Evolutionary conservation across 345 rosid genomes (phyloP), one percentile per base, ranked within the genome.

Genomic region (Pistacia integerrima): DNA sequence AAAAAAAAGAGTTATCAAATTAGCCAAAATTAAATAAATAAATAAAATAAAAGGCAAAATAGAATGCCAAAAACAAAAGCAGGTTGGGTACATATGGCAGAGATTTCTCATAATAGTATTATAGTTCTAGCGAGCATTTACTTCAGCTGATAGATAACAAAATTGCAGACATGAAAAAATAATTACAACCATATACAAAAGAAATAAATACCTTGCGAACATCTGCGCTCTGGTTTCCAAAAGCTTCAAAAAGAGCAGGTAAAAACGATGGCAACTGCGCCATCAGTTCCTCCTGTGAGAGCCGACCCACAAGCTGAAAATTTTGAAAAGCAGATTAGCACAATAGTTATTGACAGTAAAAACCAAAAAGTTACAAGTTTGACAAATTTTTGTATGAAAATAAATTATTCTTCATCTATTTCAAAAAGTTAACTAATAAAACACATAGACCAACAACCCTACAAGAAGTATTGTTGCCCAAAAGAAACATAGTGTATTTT

Each of bases 191-290:
- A 9, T n/a, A 63, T 20, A 52, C 14, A 12, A 54, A 7, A 14
- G 36, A 52, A 61, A 7, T 44, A 13, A 72, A 74, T 89, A 93
- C 99, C 99, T 96, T 96, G 54, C 99, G 97, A 64, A 96, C 95
- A 73, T 96, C 99, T 65, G 98, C 97, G 84, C 99, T 96, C 85
- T 85, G 98, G 87, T 84, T 96, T 63, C 97, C 97, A 77, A 96
- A 96, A 72, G 99, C 99, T 88, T 96, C 99, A 73, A 96, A 96
- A 65, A 93, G 89, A 57, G 97, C 94, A 58, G 98, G 99, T 76
- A 96, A 84, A 82, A 96, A 96, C 44, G 95, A 93, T 4, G 97
- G 88, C 74, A 96, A 83, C 77, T 96, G 97, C 22, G 81, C 82
- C 91, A 83, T 93, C 73, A 96, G 69, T 57, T 92, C 97, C 88